These are phyloP conservation scores for Erythrophleum ivorense DNA, from an alignment of 331 rosid genomes.

Conservation along the genomic window DNA sequence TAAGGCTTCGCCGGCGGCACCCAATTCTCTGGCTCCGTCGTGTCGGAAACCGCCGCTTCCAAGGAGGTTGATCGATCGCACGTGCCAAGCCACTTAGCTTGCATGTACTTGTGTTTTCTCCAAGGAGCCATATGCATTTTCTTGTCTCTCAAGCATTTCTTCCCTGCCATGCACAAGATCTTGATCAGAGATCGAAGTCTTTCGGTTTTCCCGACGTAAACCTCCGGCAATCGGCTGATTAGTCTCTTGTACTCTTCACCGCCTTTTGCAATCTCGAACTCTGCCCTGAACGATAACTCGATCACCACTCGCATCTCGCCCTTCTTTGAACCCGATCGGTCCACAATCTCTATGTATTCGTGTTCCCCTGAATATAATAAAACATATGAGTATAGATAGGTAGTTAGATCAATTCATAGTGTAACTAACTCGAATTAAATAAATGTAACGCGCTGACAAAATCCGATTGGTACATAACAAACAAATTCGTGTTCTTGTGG, in stretches of 20 bases:
- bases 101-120: conserved; percentile 85
- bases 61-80: conserved; percentile 52
- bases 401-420: no score
- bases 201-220: conserved; percentile 72
- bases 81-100: conserved; percentile 77
- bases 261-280: no score
- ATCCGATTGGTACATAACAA: no score
- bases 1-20: no score
- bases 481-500: no score
- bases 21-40: no score
- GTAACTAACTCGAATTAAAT: no score
- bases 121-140: conserved; percentile 83
- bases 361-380: conserved; percentile 81
- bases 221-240: conserved; percentile 61
- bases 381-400: no score
- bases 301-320: conserved; percentile 59
- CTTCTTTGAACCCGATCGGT: conserved; percentile 49
- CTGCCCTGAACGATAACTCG: conserved; percentile 81
- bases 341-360: conserved; percentile 63
- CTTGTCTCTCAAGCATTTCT: conserved; percentile 83
- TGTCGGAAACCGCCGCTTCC: no score
- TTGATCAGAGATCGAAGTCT: conserved; percentile 52
- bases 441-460: no score
- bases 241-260: conserved; percentile 65
- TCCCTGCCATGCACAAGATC: conserved; percentile 71